phyloP scores from a whole-genome alignment of 257 asterid species.

The Solanum ossicruentum region DNA sequence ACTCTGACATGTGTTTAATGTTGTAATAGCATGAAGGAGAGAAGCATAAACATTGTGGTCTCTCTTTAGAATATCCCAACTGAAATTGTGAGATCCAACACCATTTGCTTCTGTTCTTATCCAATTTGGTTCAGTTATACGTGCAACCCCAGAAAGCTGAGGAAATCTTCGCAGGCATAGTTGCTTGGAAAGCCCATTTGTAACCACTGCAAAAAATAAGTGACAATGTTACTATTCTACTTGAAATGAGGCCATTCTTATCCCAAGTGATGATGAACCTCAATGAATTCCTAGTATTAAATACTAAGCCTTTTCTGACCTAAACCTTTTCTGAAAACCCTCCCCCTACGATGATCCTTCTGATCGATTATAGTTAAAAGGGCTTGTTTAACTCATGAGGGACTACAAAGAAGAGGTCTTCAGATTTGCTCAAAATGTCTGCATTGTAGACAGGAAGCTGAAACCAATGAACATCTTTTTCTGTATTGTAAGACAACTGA shows the following conservation, averaged over 20 bases:
- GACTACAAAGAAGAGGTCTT: background rate
- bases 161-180: conserved; percentile 50
- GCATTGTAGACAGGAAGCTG: background rate
- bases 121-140: conserved; percentile 8
- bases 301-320: background rate
- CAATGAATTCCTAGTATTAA: background rate
- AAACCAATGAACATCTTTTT: background rate
- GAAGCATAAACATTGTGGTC: conserved; percentile 57
- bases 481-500: background rate
- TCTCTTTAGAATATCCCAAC: conserved; percentile 22
- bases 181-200: conserved; percentile 39
- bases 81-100: conserved; percentile 13
- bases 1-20: conserved; percentile 17
- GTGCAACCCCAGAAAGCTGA: conserved; percentile 34
- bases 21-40: conserved; percentile 41
- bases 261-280: background rate
- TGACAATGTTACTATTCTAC: background rate
- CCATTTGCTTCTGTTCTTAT: conserved; percentile 1
- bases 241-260: background rate
- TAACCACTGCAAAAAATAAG: conserved; percentile 41
- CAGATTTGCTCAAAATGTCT: background rate
- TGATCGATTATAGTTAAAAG: background rate
- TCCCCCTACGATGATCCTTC: background rate
- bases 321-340: background rate
- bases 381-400: background rate